phyloP scores from a whole-genome alignment of 2,329 filamentous ascomycete genomes.

The Rhynchosporium graminicola region DNA sequence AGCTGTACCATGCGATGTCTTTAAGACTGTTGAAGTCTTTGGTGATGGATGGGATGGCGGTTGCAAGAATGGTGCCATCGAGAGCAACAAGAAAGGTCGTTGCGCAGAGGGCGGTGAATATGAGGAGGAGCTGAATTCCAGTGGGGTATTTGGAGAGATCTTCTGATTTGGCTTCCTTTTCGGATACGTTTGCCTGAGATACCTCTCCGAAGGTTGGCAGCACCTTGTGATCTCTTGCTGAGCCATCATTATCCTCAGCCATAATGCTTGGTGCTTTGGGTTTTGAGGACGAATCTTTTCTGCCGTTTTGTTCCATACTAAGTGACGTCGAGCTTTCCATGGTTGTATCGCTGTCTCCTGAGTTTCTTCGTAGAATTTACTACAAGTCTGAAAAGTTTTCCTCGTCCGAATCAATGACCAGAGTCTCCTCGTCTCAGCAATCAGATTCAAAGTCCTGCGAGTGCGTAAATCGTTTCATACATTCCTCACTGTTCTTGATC shows the following conservation, averaged over 20 bases:
- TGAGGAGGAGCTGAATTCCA: constrained; percentile 15
- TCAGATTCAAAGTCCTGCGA: no score
- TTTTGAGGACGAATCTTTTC: no score
- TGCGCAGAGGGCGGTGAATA: constrained; percentile 23
- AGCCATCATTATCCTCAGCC: no score
- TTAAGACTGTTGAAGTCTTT: constrained; percentile 41
- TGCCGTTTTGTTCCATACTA: no score
- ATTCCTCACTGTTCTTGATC: neutral
- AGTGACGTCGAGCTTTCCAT: neutral
- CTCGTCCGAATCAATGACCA: no score
- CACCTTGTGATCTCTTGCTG: no score
- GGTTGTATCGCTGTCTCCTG: neutral
- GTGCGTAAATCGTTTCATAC: no score
- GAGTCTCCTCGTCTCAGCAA: no score
- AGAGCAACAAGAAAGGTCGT: constrained; percentile 25
- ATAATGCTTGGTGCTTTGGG: no score
- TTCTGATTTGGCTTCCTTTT: neutral
- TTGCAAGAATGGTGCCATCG: constrained; percentile 33
- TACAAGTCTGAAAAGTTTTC: no score
- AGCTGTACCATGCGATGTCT: constrained; percentile 42
- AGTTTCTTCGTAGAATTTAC: neutral
- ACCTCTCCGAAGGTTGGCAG: neutral
- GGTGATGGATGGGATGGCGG: constrained; percentile 44
- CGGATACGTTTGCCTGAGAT: neutral
- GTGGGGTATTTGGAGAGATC: constrained; percentile 15